phyloP scores from a whole-genome alignment of 2,329 filamentous ascomycete genomes.

The Fusarium avenaceum region DNA sequence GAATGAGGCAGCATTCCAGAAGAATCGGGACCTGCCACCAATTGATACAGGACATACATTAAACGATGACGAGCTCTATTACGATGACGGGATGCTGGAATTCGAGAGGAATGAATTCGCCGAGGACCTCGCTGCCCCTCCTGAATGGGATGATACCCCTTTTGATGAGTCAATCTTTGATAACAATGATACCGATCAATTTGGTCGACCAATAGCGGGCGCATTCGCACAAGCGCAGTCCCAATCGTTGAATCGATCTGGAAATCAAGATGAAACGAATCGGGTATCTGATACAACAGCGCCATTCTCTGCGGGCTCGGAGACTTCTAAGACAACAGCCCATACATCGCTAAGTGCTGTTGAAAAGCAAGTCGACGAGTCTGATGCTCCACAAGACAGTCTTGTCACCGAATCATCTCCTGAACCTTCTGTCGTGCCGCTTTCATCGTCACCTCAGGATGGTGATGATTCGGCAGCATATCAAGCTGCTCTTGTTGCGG shows the following conservation, averaged over 20 bases:
- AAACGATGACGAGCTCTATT: slow-evolving; percentile 75
- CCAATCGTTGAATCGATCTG: slow-evolving; percentile 60
- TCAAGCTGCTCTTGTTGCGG: slow-evolving; percentile 86
- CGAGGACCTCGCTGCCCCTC: slow-evolving; percentile 57
- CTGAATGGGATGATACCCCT: slow-evolving; percentile 64
- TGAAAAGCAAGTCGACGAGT: slow-evolving; percentile 29
- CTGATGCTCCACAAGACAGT: slow-evolving; percentile 19
- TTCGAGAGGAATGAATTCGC: slow-evolving; percentile 61
- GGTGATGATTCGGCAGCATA: slow-evolving; percentile 70
- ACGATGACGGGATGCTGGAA: slow-evolving; percentile 72
- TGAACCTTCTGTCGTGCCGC: slow-evolving; percentile 21
- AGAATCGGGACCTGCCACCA: slow-evolving; percentile 39
- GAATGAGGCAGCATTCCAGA: slow-evolving; percentile 43
- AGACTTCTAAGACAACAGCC: slow-evolving; percentile 62
- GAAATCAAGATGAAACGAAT: slow-evolving; percentile 52
- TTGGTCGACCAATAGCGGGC: slow-evolving; percentile 71
- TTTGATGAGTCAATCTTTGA: slow-evolving; percentile 84
- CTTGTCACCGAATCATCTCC: slow-evolving; percentile 21
- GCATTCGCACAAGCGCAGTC: slow-evolving; percentile 69
- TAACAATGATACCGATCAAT: slow-evolving; percentile 73
- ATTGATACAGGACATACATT: slow-evolving; percentile 19
- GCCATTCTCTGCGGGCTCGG: slow-evolving; percentile 60
- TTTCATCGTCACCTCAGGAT: slow-evolving; percentile 16
- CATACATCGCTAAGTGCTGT: slow-evolving; percentile 64
- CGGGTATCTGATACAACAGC: slow-evolving; percentile 63